phyloP scores from a whole-genome alignment of 805 yeast genomes.

The Starmerella roubikii region DNA sequence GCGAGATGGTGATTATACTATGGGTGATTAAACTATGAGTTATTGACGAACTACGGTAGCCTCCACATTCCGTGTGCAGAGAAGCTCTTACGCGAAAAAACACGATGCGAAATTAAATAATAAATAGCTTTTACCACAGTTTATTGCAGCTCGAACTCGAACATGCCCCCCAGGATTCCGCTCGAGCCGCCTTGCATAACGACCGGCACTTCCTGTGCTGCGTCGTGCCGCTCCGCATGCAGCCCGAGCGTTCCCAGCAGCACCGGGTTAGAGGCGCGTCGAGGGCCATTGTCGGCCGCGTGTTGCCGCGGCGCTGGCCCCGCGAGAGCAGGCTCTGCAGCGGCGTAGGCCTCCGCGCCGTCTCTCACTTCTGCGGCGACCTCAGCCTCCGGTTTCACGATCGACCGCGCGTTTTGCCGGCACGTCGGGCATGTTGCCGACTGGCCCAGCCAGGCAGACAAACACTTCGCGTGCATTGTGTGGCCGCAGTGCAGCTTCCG shows the following conservation, averaged over 20 bases:
- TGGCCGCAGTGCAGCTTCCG: constrained; percentile 76
- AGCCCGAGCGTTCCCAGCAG: not conserved
- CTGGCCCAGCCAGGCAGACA: constrained; percentile 84
- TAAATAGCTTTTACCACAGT: not conserved
- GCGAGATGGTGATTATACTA: too few relatives aligned
- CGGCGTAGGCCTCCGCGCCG: not conserved
- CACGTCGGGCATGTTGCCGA: constrained; percentile 92
- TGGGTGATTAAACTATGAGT: too few relatives aligned
- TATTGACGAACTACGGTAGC: too few relatives aligned
- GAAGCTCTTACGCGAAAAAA: too few relatives aligned
- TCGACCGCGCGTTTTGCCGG: constrained; percentile 19
- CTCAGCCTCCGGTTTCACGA: not conserved
- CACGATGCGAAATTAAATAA: too few relatives aligned
- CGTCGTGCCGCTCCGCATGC: not conserved
- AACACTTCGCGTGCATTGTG: constrained; percentile 75
- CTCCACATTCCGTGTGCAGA: too few relatives aligned
- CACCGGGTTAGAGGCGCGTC: not conserved
- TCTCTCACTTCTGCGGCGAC: too few relatives aligned
- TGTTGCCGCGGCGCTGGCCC: too few relatives aligned
- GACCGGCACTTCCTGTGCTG: not conserved
- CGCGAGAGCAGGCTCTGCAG: not conserved
- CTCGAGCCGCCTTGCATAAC: not conserved
- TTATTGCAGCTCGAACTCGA: not conserved
- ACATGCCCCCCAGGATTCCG: not conserved
- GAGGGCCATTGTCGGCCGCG: too few relatives aligned